phyloP scores from a whole-genome alignment of 192 early-diverging fungal species.

The Kappamyces sp. region DNA sequence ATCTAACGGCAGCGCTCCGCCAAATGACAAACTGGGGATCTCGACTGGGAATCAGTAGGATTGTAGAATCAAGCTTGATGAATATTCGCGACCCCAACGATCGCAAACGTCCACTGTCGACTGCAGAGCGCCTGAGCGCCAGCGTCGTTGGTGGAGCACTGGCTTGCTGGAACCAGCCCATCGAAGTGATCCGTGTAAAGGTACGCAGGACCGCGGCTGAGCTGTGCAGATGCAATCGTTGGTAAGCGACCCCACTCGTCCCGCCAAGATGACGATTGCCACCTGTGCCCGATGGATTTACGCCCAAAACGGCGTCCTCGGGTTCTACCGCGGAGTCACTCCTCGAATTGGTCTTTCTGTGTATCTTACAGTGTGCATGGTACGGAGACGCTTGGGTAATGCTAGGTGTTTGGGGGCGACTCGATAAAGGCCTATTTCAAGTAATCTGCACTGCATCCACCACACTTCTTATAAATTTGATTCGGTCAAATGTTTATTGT shows the following conservation, averaged over 20 bases:
- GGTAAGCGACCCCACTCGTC: conserved; percentile 78
- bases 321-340: conserved; percentile 76
- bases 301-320: conserved; percentile 79
- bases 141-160: conserved; percentile 85
- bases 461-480: no score
- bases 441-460: no score
- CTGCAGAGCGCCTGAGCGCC: conserved; percentile 63
- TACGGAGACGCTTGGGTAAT: conserved; percentile 16
- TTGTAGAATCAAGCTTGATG: conserved; percentile 60
- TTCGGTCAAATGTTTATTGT: no score
- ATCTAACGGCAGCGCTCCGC: conserved; percentile 59
- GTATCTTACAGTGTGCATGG: conserved; percentile 67
- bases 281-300: conserved; percentile 83
- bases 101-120: conserved; percentile 23
- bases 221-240: conserved; percentile 78
- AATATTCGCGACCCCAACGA: conserved; percentile 36
- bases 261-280: conserved; percentile 86
- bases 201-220: neutral
- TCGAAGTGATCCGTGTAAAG: conserved; percentile 97
- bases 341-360: conserved; percentile 40
- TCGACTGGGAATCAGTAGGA: conserved; percentile 63
- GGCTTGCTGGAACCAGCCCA: conserved; percentile 98
- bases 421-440: conserved; percentile 6
- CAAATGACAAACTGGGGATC: conserved; percentile 99
- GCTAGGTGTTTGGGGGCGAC: conserved; percentile 29